Base-by-base conservation (phyloP, 2,329 filamentous ascomycete species). In the Fusarium irregulare region DNA sequence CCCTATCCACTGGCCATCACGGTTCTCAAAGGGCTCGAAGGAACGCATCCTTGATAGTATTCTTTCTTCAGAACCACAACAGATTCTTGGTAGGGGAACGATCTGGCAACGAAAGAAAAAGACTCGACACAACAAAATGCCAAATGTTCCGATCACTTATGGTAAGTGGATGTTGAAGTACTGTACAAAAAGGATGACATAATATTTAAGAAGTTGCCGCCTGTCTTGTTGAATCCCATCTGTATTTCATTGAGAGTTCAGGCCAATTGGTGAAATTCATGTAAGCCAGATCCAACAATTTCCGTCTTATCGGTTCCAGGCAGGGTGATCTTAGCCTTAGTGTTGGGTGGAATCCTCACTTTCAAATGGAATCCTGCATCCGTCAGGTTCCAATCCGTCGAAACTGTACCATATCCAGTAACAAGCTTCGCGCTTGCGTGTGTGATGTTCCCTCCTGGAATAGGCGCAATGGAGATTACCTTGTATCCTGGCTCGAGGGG, bases 401-500 rank as follows among this genome's bases (percentile, higher is more conserved):
- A 25, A 13, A 34, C 9, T 32, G 20, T 32, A 21, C 47, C 20
- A 34, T 49, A 49, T n/a, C 47, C 28, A 34, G 27, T 49, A 10
- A 49, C 7, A 9, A 49, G 51, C 12, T 25, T 55, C 8, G 51
- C 40, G 7, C 34, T 55, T 25, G 40, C 40, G 4, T 46, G 28
- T 13, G 51, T 55, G 5, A 55, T 55, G 2, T 46, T 32, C 3
- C 40, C 51, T 11, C 51, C 51, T 1, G 40, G 51, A 10, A 55
- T 46, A 4, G 51, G 51, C 6, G 28, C 16, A 23, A 55, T 34
- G 6, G 51, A 9, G 11, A 55, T 30, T 6, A 10, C 14, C 12
- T 55, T 55, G 7, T 55, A 55, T 6, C 51, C 40, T 13, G 40
- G 51, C 20, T 55, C 51, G 1, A 55, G 28, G 1, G 51, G 51